phyloP scores from a whole-genome alignment of 306 rosid genomes.

The Comarum palustre region DNA sequence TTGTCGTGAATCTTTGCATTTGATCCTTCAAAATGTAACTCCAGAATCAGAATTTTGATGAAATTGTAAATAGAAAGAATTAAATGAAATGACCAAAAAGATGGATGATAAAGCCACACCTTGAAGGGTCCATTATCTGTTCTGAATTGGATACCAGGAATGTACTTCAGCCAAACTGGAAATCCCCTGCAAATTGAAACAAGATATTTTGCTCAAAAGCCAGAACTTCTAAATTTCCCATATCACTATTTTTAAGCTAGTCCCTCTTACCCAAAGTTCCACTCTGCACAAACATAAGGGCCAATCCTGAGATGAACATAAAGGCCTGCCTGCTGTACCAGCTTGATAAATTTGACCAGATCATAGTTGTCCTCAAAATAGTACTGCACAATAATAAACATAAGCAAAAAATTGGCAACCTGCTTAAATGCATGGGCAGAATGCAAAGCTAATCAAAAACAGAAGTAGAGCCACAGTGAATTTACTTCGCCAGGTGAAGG shows the following conservation, averaged over 20 bases:
- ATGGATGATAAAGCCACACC: constrained; percentile 44
- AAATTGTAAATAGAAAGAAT: neutral
- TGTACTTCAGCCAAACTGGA: constrained; percentile 97
- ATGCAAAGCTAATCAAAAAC: constrained; percentile 9
- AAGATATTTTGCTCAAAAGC: constrained; percentile 15
- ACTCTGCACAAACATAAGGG: constrained; percentile 97
- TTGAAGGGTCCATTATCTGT: constrained; percentile 91
- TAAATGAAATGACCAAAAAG: neutral
- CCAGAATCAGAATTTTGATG: constrained; percentile 24
- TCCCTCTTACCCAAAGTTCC: constrained; percentile 88
- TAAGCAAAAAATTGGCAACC: constrained; percentile 12
- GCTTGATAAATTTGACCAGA: constrained; percentile 82
- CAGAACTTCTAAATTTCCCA: neutral
- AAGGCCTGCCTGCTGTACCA: constrained; percentile 92
- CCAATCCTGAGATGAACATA: constrained; percentile 91
- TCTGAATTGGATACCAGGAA: constrained; percentile 87
- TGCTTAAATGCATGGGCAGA: neutral
- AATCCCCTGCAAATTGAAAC: constrained; percentile 62
- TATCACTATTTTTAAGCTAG: neutral
- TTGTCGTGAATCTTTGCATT: constrained; percentile 78
- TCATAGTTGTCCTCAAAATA: constrained; percentile 91
- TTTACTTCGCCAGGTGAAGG: constrained; percentile 87
- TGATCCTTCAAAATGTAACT: constrained; percentile 49
- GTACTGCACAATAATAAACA: constrained; percentile 47
- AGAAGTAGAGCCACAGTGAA: constrained; percentile 29